Percentiles rank a stretch among this genome's conserved stretches.
These are phyloP conservation scores for Graphium sp. DNA, from an alignment of 2,329 filamentous ascomycete species.

Conservation along the genomic window DNA sequence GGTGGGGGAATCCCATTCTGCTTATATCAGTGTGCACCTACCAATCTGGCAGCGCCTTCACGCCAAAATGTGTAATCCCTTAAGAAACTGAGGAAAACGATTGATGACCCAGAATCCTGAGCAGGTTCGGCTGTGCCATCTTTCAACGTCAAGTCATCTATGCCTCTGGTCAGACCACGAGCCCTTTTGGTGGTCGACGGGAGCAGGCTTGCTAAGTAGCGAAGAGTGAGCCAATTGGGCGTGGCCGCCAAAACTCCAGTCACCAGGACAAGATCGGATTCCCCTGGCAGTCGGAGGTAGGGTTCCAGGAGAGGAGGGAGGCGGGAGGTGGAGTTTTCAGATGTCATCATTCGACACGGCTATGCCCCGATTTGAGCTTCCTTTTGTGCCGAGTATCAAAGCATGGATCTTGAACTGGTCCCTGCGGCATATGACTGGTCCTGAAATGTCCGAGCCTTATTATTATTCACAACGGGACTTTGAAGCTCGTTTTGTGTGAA, in stretches of 20 bases:
- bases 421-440: no score
- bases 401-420: no score
- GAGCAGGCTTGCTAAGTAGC: conserved; percentile 30
- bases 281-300: conserved; percentile 40
- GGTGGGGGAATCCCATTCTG: no score
- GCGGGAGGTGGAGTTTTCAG: no score
- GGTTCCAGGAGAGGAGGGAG: conserved; percentile 49
- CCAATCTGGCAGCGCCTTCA: conserved; percentile 50
- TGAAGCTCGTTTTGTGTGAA: no score
- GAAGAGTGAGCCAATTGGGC: conserved; percentile 48
- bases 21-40: no score
- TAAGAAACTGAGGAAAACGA: conserved; percentile 73
- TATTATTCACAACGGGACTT: no score
- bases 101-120: conserved; percentile 19
- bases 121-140: not conserved
- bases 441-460: no score
- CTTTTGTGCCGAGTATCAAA: no score
- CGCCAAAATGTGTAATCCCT: conserved; percentile 67
- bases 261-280: conserved; percentile 45
- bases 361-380: no score
- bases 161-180: not conserved
- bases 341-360: no score
- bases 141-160: not conserved
- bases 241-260: conserved; percentile 50
- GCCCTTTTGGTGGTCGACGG: conserved; percentile 1